These are phyloP conservation scores for Ceratobasidium sp. DNA, from an alignment of 1,284 basidiomycete genomes.

Conservation along the genomic window DNA sequence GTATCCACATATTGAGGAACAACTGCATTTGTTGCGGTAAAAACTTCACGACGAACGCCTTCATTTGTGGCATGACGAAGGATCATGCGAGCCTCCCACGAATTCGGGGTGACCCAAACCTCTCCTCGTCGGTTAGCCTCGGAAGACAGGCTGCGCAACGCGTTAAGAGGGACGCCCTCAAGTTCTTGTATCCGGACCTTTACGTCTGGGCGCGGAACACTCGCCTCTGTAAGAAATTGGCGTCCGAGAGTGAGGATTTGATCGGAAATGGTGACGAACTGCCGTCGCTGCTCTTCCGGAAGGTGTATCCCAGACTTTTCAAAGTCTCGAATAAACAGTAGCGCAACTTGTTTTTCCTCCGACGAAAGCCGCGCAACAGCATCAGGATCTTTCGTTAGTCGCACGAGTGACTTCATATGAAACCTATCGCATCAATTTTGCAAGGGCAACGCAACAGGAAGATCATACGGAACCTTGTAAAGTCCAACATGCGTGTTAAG, in stretches of 20 bases:
- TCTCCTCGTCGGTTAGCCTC: conserved; percentile 60
- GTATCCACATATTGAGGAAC: conserved; percentile 76
- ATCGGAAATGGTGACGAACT: conserved; percentile 92
- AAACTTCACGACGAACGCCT: conserved; percentile 84
- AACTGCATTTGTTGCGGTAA: conserved; percentile 80
- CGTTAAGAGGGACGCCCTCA: conserved; percentile 54
- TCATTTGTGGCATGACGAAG: conserved; percentile 87
- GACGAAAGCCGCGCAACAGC: conserved; percentile 54
- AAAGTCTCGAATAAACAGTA: conserved; percentile 96
- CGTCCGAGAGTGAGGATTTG: conserved; percentile 92
- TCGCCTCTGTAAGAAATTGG: conserved; percentile 81
- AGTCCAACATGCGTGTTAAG: conserved; percentile 96
- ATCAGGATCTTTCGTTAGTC: conserved; percentile 56
- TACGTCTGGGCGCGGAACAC: conserved; percentile 64
- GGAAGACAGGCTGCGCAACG: conserved; percentile 34
- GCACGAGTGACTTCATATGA: conserved; percentile 43
- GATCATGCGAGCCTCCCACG: conserved; percentile 92
- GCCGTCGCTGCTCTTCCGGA: conserved; percentile 78
- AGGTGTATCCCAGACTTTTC: conserved; percentile 97
- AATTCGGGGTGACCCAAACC: conserved; percentile 81
- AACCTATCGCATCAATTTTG: conserved; percentile 24
- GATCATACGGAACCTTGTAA: conserved; percentile 79
- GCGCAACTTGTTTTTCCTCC: conserved; percentile 78
- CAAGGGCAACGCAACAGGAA: conserved; percentile 26
- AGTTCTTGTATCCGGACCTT: conserved; percentile 50